Conservation (phyloP, 1,284 basidiomycete species). For the Ustilago tritici region DNA sequence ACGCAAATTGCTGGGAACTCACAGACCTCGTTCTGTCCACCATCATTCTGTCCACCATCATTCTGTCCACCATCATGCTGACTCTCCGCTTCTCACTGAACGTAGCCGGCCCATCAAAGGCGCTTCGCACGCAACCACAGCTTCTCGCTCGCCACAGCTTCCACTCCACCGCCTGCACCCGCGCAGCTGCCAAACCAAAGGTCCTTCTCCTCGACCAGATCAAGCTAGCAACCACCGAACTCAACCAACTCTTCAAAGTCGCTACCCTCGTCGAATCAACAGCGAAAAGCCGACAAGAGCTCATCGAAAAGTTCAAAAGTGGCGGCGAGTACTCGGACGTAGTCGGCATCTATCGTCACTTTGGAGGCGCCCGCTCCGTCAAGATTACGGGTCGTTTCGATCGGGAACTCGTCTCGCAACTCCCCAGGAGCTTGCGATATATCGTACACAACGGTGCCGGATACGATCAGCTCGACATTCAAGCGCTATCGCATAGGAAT, state of each 20-base stretch:
- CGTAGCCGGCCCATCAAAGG: background rate
- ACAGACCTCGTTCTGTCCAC: background rate
- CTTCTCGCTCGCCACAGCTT: constrained; percentile 8
- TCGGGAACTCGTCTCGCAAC: constrained; percentile 48
- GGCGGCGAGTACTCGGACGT: constrained; percentile 75
- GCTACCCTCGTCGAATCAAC: constrained; percentile 47
- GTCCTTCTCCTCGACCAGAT: constrained; percentile 64
- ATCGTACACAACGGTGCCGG: constrained; percentile 66
- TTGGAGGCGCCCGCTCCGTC: constrained; percentile 70
- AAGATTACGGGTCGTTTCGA: constrained; percentile 61
- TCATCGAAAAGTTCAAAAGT: constrained; percentile 39
- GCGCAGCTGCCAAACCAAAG: constrained; percentile 33
- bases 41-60: background rate
- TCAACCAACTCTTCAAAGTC: constrained; percentile 38
- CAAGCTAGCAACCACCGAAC: constrained; percentile 49
- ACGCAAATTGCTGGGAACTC: too few species aligned
- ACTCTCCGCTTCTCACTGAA: background rate
- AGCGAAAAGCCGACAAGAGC: constrained; percentile 42
- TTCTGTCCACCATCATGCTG: constrained; percentile 7
- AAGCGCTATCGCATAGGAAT: constrained; percentile 37
- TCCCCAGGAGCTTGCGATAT: constrained; percentile 52
- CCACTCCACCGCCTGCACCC: constrained; percentile 9
- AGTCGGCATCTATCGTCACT: constrained; percentile 84
- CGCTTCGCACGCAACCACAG: background rate
- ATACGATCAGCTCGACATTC: constrained; percentile 64